phyloP scores from a whole-genome alignment of 169 alveolate species.

The Cyclospora cayetanensis region DNA sequence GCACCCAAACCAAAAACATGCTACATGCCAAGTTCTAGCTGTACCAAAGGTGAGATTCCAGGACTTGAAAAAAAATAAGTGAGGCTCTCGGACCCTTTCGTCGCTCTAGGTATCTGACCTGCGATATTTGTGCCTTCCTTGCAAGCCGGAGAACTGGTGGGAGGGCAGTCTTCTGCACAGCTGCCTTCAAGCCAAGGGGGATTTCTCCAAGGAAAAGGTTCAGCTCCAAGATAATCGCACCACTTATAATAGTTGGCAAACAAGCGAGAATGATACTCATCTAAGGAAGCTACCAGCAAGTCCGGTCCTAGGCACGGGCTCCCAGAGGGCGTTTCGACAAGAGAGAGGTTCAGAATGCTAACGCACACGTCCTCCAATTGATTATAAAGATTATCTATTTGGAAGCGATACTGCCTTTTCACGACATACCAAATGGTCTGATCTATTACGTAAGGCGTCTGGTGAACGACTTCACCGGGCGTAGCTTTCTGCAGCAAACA shows the following conservation, averaged over 20 bases:
- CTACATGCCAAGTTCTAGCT: background rate
- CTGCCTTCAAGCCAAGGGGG: constrained; percentile 68
- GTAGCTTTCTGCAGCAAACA: constrained; percentile 43
- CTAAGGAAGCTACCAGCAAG: constrained; percentile 31
- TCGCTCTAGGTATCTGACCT: too few species aligned
- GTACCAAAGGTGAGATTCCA: background rate
- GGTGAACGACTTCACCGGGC: background rate
- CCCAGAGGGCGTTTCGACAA: constrained; percentile 24
- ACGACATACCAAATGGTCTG: constrained; percentile 71
- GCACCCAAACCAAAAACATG: background rate
- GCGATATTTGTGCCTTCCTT: too few species aligned
- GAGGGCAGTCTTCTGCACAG: constrained; percentile 27
- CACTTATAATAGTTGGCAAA: constrained; percentile 69
- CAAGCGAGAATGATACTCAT: constrained; percentile 59
- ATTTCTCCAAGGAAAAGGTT: constrained; percentile 65
- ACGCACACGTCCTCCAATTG: constrained; percentile 68
- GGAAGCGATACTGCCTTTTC: constrained; percentile 67
- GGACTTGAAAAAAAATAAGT: too few species aligned
- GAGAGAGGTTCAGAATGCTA: constrained; percentile 46
- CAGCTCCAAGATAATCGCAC: constrained; percentile 68
- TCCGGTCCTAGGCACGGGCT: constrained; percentile 52
- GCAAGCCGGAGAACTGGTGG: too few species aligned
- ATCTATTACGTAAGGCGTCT: constrained; percentile 48
- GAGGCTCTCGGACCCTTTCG: too few species aligned
- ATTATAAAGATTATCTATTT: constrained; percentile 58